These are phyloP conservation scores for Aspergillus fructus DNA, from an alignment of 2,329 filamentous ascomycete genomes.

Conservation along the genomic window DNA sequence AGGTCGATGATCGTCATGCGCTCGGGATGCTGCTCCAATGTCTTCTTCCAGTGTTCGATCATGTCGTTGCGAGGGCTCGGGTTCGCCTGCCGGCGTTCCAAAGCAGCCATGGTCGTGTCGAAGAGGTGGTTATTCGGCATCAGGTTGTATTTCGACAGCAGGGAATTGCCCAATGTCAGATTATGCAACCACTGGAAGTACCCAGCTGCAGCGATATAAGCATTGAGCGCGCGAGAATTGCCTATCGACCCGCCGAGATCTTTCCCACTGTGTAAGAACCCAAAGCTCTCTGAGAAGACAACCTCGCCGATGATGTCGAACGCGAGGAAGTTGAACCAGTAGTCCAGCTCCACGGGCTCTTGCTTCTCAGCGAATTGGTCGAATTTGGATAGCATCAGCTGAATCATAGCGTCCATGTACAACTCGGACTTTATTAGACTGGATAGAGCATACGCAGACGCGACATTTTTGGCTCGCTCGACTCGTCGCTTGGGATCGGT, in stretches of 20 bases:
- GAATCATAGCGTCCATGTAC: neutral
- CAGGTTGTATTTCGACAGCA: neutral
- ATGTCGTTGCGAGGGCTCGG: neutral
- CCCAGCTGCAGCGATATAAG: neutral
- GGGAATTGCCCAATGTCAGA: neutral
- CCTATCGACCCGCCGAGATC: conserved; percentile 5
- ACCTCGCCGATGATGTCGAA: conserved; percentile 9
- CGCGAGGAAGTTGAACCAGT: conserved; percentile 10
- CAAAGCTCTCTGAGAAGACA: conserved; percentile 4
- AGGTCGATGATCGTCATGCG: neutral
- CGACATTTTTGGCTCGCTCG: conserved; percentile 3
- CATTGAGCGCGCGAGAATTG: neutral
- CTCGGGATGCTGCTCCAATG: neutral
- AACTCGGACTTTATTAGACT: neutral
- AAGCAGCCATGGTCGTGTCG: neutral
- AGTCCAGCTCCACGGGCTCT: neutral
- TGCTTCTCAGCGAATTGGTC: neutral
- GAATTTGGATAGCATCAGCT: neutral
- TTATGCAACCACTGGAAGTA: conserved; percentile 1
- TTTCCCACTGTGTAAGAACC: conserved; percentile 1
- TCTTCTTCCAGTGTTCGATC: conserved; percentile 3
- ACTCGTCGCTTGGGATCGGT: neutral
- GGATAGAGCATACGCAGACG: neutral
- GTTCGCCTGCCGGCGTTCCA: neutral
- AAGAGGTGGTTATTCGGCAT: conserved; percentile 1